These are phyloP conservation scores for Candida chauliodis DNA, from an alignment of 805 yeast species.

Conservation along the genomic window DNA sequence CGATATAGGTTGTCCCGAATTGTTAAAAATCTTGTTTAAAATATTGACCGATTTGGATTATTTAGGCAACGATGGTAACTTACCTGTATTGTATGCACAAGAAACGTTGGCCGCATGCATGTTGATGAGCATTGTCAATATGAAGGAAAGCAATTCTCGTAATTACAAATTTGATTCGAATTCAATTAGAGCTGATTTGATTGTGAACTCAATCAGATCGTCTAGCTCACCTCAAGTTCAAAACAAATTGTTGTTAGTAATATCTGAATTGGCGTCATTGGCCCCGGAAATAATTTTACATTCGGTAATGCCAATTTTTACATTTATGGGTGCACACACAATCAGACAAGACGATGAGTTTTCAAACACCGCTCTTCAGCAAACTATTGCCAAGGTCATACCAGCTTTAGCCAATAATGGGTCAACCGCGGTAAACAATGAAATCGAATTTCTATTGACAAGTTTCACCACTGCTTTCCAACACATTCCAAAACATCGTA, in stretches of 20 bases:
- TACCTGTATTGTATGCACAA: constrained; percentile 88
- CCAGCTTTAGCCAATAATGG: constrained; percentile 71
- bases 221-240: constrained; percentile 94
- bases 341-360: constrained; percentile 95
- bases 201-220: constrained; percentile 86
- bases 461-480: constrained; percentile 93
- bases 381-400: constrained; percentile 82
- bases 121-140: constrained; percentile 58
- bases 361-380: constrained; percentile 87
- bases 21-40: constrained; percentile 53
- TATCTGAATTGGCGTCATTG: constrained; percentile 81
- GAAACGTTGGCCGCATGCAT: constrained; percentile 87
- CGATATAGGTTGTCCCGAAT: constrained; percentile 36
- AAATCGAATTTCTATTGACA: constrained; percentile 77
- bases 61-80: constrained; percentile 83
- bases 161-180: constrained; percentile 50
- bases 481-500: constrained; percentile 94
- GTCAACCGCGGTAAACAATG: constrained; percentile 44
- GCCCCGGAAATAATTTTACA: constrained; percentile 91
- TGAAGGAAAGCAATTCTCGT: constrained; percentile 33
- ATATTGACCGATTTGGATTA: constrained; percentile 74
- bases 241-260: constrained; percentile 77
- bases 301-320: constrained; percentile 98
- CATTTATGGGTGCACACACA: constrained; percentile 98
- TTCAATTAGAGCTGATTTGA: constrained; percentile 79